Evolutionary conservation across 1,284 basidiomycete species (phyloP).

Genomic region (Irpex sp.): DNA sequence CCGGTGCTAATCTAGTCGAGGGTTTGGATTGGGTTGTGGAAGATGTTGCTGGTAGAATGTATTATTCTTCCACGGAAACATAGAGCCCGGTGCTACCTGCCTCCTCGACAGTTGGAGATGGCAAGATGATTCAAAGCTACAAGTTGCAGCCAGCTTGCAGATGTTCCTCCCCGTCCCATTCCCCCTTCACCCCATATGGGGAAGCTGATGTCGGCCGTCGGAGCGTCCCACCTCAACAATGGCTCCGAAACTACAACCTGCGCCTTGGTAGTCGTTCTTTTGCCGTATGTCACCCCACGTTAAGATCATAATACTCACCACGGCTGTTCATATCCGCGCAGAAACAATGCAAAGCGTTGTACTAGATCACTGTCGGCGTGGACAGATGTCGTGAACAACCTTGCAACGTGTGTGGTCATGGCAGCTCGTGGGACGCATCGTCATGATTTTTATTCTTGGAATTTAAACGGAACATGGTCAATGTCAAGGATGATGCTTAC

Average conservation of each 20-base stretch:
- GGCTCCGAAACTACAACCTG: background rate
- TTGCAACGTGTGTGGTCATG: background rate
- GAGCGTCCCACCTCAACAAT: no score
- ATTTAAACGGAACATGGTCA: background rate
- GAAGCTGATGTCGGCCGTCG: no score
- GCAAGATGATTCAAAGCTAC: background rate
- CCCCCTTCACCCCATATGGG: no score
- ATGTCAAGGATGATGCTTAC: background rate
- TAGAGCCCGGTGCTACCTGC: background rate
- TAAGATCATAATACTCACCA: no score
- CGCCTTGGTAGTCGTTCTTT: background rate
- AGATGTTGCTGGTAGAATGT: constrained; percentile 81
- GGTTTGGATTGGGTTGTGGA: constrained; percentile 95
- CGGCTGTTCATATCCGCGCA: no score
- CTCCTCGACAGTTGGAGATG: background rate
- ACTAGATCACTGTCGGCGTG: no score
- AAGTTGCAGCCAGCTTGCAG: no score
- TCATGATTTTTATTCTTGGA: background rate
- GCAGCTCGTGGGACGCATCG: background rate
- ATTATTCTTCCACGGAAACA: constrained; percentile 39
- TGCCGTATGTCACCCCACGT: no score
- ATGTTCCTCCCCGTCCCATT: no score
- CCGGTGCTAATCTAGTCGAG: constrained; percentile 78
- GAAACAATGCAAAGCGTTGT: no score
- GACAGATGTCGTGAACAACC: no score